Conservation (phyloP, 306 rosid genomes). For the Notholithocarpus densiflorus region DNA sequence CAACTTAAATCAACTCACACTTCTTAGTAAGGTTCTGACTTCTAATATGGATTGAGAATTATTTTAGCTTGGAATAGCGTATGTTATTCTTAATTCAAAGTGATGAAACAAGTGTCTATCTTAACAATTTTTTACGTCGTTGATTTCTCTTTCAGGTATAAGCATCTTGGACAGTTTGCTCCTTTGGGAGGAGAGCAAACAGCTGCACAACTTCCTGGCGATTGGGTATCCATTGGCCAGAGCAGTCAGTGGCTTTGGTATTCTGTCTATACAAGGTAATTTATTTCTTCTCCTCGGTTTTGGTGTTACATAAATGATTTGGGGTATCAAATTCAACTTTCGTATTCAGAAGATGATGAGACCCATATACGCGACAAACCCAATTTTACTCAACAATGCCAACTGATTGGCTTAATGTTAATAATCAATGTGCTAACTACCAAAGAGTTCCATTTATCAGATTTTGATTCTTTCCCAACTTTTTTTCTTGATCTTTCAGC, state of each 20-base stretch:
- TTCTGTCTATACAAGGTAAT: slow-evolving; percentile 93
- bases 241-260: slow-evolving; percentile 99
- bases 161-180: slow-evolving; percentile 96
- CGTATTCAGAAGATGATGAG: neutral
- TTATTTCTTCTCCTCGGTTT: neutral
- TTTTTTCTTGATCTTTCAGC: slow-evolving; percentile 38
- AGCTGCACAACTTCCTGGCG: slow-evolving; percentile 99
- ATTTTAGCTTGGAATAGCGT: neutral
- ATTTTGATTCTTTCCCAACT: neutral
- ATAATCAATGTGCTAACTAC: neutral
- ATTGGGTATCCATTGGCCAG: slow-evolving; percentile 92
- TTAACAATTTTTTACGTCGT: slow-evolving; percentile 13
- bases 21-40: neutral
- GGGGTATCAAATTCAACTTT: neutral
- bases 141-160: slow-evolving; percentile 58
- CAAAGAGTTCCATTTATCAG: neutral
- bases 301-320: neutral
- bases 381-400: neutral
- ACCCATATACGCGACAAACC: neutral
- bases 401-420: neutral
- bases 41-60: neutral
- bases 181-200: slow-evolving; percentile 98
- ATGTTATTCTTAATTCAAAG: neutral
- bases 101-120: slow-evolving; percentile 1
- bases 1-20: no score